Conservation (phyloP, 2,329 filamentous ascomycete species). For the Boeremia exigua region DNA sequence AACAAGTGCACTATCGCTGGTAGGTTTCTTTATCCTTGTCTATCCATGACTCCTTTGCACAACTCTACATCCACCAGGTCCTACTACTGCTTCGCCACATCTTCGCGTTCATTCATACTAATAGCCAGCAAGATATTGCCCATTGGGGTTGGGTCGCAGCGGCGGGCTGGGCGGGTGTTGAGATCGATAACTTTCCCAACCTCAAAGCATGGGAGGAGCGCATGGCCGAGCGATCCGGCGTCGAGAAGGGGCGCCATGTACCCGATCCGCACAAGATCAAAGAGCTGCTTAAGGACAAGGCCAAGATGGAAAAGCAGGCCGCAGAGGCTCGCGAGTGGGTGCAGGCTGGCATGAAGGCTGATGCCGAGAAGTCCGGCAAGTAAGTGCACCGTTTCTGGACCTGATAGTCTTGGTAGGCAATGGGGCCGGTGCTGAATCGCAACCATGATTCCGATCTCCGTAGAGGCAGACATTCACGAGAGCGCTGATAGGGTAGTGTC, state of each 20-base stretch:
- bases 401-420: not conserved
- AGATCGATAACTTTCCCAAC: slow-evolving; percentile 76
- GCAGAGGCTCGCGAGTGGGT: slow-evolving; percentile 67
- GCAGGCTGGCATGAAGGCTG: slow-evolving; percentile 71
- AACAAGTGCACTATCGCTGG: slow-evolving; percentile 65
- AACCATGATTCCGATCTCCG: not conserved
- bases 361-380: slow-evolving; percentile 50
- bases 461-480: not conserved
- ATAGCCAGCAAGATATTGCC: slow-evolving; percentile 66
- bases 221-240: slow-evolving; percentile 70
- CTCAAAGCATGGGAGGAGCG: slow-evolving; percentile 79
- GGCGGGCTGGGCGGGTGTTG: slow-evolving; percentile 66
- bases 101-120: not conserved
- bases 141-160: slow-evolving; percentile 78
- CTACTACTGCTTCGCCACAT: not conserved
- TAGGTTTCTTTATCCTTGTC: slow-evolving; percentile 14
- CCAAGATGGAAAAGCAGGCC: slow-evolving; percentile 63
- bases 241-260: slow-evolving; percentile 78
- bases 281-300: slow-evolving; percentile 64
- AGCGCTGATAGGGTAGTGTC: not conserved
- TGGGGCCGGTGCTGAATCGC: too few relatives aligned
- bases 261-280: slow-evolving; percentile 68
- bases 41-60: not conserved
- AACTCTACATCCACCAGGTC: not conserved
- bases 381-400: slow-evolving; percentile 26